A percentile compares a stretch with the other conserved stretches of the same genome.
Evolutionary conservation across 495 filamentous ascomycete species (phyloP).

Genomic region (Cercophora newfieldiana): DNA sequence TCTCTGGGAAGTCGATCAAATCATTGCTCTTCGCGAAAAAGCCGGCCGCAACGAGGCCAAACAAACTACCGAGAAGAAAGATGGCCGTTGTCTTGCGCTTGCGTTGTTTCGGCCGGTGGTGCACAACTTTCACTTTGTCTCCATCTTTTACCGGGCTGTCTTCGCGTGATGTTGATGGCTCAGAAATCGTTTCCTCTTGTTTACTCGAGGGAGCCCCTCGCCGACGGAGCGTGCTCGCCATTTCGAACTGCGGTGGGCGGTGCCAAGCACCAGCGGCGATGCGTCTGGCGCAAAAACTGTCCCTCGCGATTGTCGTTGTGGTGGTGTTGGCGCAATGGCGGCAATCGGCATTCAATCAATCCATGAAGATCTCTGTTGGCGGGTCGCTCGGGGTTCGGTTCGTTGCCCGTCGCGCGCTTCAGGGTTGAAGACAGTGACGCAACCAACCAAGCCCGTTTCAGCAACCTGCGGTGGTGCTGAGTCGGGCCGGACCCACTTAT

Average conservation of each 20-base stretch:
- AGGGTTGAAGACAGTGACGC: neutral
- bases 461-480: no score
- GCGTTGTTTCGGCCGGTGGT: conserved; percentile 46
- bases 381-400: neutral
- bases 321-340: neutral
- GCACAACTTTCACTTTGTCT: conserved; percentile 44
- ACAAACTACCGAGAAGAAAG: conserved; percentile 79
- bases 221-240: conserved; percentile 53
- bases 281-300: neutral
- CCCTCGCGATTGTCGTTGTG: neutral
- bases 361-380: neutral
- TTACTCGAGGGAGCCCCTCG: conserved; percentile 42
- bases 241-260: conserved; percentile 10
- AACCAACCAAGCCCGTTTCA: neutral
- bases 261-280: neutral
- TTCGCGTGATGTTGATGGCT: conserved; percentile 40
- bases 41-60: conserved; percentile 76
- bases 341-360: neutral
- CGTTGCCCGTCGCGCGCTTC: neutral
- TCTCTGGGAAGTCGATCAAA: conserved; percentile 74
- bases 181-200: conserved; percentile 31
- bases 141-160: conserved; percentile 47
- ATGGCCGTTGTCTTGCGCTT: conserved; percentile 77
- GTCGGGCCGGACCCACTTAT: no score
- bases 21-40: conserved; percentile 85